Evolutionary conservation across 805 yeast genomes (phyloP).

Genomic region (Metschnikowia borealis): DNA sequence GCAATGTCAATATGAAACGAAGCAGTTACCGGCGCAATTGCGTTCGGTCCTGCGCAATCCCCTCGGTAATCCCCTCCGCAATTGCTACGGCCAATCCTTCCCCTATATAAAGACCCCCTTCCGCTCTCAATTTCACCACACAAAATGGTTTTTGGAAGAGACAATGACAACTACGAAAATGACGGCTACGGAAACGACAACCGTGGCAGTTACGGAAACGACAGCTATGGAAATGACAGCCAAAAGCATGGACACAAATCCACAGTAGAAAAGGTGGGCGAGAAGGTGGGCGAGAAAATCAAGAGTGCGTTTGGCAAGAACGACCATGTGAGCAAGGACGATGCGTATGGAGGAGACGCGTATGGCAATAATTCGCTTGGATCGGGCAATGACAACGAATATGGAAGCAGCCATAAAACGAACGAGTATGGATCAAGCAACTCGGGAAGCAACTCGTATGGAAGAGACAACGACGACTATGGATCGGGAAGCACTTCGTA

Average conservation of each 20-base stretch:
- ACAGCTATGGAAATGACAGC: constrained; percentile 13
- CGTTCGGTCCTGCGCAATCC: neutral
- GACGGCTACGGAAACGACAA: neutral
- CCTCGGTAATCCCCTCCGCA: too few species aligned
- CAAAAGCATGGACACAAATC: constrained; percentile 9
- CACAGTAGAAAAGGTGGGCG: constrained; percentile 7
- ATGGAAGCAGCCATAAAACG: neutral
- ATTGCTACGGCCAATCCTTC: neutral
- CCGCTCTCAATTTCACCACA: neutral
- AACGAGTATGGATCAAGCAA: too few species aligned
- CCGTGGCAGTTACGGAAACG: constrained; percentile 1
- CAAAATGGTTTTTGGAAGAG: constrained; percentile 10
- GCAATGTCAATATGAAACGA: neutral
- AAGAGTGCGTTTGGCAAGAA: constrained; percentile 12
- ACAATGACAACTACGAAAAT: constrained; percentile 12
- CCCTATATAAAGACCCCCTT: neutral
- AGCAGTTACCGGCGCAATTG: neutral
- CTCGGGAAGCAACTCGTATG: constrained; percentile 16
- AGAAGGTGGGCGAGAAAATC: constrained; percentile 14
- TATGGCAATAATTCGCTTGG: constrained; percentile 23
- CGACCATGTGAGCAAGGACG: constrained; percentile 8
- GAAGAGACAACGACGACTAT: constrained; percentile 21
- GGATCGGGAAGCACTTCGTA: constrained; percentile 19
- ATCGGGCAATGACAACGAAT: constrained; percentile 13
- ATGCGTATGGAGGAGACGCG: constrained; percentile 24